Evolutionary conservation across 2,329 filamentous ascomycete genomes (phyloP), one percentile per base, ranked within the genome.

Genomic region (Colletotrichum sp.): DNA sequence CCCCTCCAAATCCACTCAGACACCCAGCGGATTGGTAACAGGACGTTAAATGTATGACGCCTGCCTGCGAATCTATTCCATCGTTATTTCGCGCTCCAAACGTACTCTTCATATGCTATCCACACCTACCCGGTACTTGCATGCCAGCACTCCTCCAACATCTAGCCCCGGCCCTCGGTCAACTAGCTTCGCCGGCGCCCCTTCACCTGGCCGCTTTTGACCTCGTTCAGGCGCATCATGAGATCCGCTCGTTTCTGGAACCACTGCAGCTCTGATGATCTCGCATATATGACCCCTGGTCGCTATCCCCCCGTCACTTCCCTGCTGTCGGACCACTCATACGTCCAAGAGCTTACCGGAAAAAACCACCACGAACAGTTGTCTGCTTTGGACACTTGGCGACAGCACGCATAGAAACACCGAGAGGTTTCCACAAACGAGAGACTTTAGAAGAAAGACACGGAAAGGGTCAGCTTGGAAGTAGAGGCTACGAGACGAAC

Each of bases 11-110:
- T 34, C 73, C 65, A 63, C 30, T 72, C 71, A 67, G 52, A 55
- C 61, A 72, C 71, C 70, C 74, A 63, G 74, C 74, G 66, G 39
- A 71, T 76, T 75, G 74, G 71, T 76, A 76, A 75, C 71, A 66
- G 48, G 65, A 70, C 72, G 71, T 76, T 76, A 76, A 75, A 75
- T 76, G 74, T 76, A 76, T 76, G 74, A 76, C 74, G 74, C 74
- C 72, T 75, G 70, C 70, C 73, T 65, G 57, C 65, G 22, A 71
- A 36, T 59, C 64, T 75, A 48, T 59, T 52, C 73, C 73, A 32
- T 68, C 34, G 34, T 64, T 73, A 60, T 64, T 44, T 75, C 57
- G 44, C 44, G 13, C 44, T 15, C 25, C 44, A 36, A 39, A 73
- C 32, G 73, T 75, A 75, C 64, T n/a, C 44, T 75, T 73, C 36